Evolutionary conservation across 2,329 filamentous ascomycete genomes (phyloP).

Genomic region (Septoria petroselini): DNA sequence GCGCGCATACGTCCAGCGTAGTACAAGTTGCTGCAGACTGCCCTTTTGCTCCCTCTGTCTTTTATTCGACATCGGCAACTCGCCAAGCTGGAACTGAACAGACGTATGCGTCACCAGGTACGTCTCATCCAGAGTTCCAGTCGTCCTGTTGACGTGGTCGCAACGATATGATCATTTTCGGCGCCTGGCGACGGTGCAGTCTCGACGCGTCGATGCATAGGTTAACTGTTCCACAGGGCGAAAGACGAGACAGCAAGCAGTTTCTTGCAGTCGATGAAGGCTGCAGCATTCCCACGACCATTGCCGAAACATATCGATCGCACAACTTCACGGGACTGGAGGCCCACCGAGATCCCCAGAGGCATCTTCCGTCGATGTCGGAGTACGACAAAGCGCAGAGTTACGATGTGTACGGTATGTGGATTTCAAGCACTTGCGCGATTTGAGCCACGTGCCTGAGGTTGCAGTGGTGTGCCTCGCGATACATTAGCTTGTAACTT

Average conservation of each 20-base stretch:
- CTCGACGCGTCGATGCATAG: constrained; percentile 2
- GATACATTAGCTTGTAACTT: constrained; percentile 14
- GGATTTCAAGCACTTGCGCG: constrained; percentile 16
- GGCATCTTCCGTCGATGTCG: constrained; percentile 67
- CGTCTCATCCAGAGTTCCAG: constrained; percentile 25
- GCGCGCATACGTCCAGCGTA: constrained; percentile 31
- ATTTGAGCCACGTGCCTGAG: constrained; percentile 10
- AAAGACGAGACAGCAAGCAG: constrained; percentile 34
- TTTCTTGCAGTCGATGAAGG: constrained; percentile 39
- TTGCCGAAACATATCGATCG: constrained; percentile 34
- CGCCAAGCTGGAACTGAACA: constrained; percentile 33
- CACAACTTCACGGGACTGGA: constrained; percentile 51
- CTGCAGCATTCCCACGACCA: constrained; percentile 35
- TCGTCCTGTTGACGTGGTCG: constrained; percentile 3
- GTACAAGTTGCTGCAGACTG: constrained; percentile 38
- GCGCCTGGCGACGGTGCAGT: constrained; percentile 4
- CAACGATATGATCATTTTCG: constrained; percentile 7
- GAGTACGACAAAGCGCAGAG: constrained; percentile 74
- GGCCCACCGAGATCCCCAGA: constrained; percentile 47
- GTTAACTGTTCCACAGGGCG: constrained; percentile 22
- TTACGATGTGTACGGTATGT: constrained; percentile 79
- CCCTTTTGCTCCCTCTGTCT: constrained; percentile 24
- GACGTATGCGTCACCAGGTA: constrained; percentile 39
- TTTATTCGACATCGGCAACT: constrained; percentile 28
- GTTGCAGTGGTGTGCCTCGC: constrained; percentile 14